A percentile compares a stretch with the other conserved stretches of the same genome.
These are phyloP conservation scores for Vinca major DNA, from an alignment of 305 asterid species.

Conservation along the genomic window DNA sequence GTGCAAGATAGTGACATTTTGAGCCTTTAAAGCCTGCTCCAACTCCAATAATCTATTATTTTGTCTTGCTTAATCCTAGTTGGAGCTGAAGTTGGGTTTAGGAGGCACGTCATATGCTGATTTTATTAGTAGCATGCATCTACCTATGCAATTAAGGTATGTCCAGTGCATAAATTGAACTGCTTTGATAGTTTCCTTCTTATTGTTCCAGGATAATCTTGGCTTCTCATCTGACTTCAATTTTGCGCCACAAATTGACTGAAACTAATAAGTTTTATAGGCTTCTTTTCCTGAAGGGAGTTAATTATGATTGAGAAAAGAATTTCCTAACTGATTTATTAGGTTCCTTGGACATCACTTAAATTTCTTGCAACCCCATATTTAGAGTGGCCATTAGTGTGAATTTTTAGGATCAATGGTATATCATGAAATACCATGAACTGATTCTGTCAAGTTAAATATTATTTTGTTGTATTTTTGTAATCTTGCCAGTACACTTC, in stretches of 20 bases:
- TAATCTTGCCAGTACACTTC: neutral
- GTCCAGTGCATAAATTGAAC: slow-evolving; percentile 4
- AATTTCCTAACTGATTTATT: neutral
- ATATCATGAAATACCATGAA: neutral
- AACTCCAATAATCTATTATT: slow-evolving; percentile 13
- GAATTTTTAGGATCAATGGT: neutral
- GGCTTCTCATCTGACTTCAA: neutral
- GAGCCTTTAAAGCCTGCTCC: slow-evolving; percentile 4
- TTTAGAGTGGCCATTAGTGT: neutral
- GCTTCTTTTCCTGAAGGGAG: neutral
- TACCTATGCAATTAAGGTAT: slow-evolving; percentile 93
- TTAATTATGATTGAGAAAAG: neutral
- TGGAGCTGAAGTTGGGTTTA: slow-evolving; percentile 81
- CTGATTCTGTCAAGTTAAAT: neutral
- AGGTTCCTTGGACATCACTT: neutral
- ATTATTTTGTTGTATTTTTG: neutral
- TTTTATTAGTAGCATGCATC: slow-evolving; percentile 73
- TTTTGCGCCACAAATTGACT: neutral
- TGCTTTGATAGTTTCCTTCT: neutral
- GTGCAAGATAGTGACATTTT: neutral
- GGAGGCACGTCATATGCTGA: slow-evolving; percentile 96
- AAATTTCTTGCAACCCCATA: neutral
- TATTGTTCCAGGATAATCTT: neutral
- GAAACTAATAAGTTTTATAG: neutral
- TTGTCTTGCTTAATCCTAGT: slow-evolving; percentile 33